phyloP scores from a whole-genome alignment of 768 basidiomycete species.

The Russula virescens region DNA sequence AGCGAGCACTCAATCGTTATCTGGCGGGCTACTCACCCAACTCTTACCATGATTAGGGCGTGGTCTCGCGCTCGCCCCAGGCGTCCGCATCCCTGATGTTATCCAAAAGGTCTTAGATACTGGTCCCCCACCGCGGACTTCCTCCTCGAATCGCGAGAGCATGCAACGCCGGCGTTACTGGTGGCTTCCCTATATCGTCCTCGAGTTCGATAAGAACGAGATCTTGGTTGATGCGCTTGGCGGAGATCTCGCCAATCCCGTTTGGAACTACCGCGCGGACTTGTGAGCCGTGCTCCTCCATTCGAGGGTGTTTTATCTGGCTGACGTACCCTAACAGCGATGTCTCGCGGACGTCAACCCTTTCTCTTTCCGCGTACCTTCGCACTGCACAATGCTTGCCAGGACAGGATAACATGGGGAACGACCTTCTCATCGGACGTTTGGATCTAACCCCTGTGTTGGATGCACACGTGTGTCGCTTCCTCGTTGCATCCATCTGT shows the following conservation, averaged over 20 bases:
- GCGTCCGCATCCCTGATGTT: constrained; percentile 72
- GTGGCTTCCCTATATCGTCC: constrained; percentile 95
- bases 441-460: constrained; percentile 83
- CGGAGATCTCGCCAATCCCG: constrained; percentile 83
- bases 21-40: background rate
- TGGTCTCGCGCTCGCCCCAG: constrained; percentile 74
- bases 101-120: constrained; percentile 77
- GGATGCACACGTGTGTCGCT: constrained; percentile 59
- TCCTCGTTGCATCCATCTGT: constrained; percentile 7
- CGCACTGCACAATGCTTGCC: constrained; percentile 68
- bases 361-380: constrained; percentile 88
- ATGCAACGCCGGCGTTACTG: constrained; percentile 89
- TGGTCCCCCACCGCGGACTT: constrained; percentile 46
- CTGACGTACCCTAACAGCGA: constrained; percentile 52
- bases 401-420: constrained; percentile 92
- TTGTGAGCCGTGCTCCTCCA: constrained; percentile 56
- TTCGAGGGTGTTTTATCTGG: background rate
- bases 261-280: constrained; percentile 94
- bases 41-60: constrained; percentile 48
- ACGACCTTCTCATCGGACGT: constrained; percentile 90
- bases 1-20: background rate
- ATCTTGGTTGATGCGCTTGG: constrained; percentile 93
- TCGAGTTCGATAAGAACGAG: constrained; percentile 98
- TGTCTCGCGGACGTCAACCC: constrained; percentile 89
- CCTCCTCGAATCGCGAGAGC: constrained; percentile 72